Conservation (phyloP, 192 early-diverging fungal genomes). For the Backusella liffmaniae region DNA sequence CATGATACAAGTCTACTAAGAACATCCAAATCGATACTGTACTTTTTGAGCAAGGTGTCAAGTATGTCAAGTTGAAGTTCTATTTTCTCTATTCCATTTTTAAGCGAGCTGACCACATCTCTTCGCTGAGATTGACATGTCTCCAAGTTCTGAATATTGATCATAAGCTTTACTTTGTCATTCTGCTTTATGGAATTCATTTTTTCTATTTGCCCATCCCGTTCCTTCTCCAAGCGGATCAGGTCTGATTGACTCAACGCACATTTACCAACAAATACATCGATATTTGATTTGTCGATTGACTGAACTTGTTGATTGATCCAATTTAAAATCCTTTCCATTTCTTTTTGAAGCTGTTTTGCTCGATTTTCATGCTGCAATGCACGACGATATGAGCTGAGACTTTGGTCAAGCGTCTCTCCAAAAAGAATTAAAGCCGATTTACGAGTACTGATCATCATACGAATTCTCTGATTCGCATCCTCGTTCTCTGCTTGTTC, state of each 20-base stretch:
- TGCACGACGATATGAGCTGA: conserved; percentile 22
- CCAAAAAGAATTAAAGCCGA: conserved; percentile 27
- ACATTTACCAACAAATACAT: conserved; percentile 10
- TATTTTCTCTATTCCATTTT: background rate
- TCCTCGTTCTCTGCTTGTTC: conserved; percentile 21
- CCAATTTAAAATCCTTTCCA: conserved; percentile 13
- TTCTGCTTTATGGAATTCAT: conserved; percentile 9
- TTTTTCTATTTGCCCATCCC: conserved; percentile 13
- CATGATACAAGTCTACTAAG: conserved; percentile 10
- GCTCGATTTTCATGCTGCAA: conserved; percentile 22
- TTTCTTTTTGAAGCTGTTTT: conserved; percentile 19
- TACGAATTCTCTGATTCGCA: conserved; percentile 24
- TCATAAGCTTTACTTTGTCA: conserved; percentile 16
- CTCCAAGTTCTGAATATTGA: conserved; percentile 14
- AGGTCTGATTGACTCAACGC: conserved; percentile 19
- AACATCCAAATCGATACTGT: conserved; percentile 14
- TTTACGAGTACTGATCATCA: conserved; percentile 12
- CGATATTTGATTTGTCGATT: background rate
- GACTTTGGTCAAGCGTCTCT: conserved; percentile 27
- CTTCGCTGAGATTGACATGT: background rate
- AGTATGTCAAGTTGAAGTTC: background rate
- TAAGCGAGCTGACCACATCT: background rate
- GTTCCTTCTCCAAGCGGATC: conserved; percentile 16
- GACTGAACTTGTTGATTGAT: conserved; percentile 11
- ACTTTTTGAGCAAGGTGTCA: conserved; percentile 10